A percentile compares a stretch with the other conserved stretches of the same genome.
Conservation (phyloP, 2,329 filamentous ascomycete genomes). For the Xylaria sp. region DNA sequence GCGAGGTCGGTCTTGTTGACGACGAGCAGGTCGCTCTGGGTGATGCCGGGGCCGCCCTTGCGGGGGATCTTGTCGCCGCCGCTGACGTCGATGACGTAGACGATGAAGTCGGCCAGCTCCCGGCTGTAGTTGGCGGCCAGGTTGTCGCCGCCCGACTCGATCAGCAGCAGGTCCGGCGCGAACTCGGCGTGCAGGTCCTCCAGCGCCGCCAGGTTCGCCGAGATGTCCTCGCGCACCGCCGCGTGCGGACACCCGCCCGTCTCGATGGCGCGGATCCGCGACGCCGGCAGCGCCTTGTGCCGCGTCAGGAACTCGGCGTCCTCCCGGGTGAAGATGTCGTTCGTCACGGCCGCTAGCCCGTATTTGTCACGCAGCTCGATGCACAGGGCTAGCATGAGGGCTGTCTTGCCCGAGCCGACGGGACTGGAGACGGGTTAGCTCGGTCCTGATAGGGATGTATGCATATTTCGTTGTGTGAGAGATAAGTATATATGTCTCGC, state of each 20-base stretch:
- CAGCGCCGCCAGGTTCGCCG: constrained; percentile 87
- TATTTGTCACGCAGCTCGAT: constrained; percentile 78
- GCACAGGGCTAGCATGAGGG: constrained; percentile 93
- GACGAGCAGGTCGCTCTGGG: constrained; percentile 89
- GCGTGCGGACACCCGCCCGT: constrained; percentile 97
- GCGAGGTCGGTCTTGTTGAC: constrained; percentile 98
- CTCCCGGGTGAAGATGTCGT: constrained; percentile 98
- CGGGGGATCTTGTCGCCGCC: constrained; percentile 96
- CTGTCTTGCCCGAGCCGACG: constrained; percentile 96
- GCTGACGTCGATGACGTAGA: constrained; percentile 97
- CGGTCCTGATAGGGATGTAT: background rate
- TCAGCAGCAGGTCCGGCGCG: constrained; percentile 82
- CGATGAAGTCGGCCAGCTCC: constrained; percentile 95
- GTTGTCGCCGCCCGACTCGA: constrained; percentile 96
- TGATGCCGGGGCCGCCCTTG: constrained; percentile 96
- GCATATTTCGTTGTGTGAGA: background rate
- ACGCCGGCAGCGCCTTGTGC: constrained; percentile 79
- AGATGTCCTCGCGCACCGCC: constrained; percentile 96
- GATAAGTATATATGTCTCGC: background rate
- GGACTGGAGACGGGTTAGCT: constrained; percentile 56
- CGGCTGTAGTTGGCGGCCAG: constrained; percentile 95
- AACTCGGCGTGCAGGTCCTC: constrained; percentile 86
- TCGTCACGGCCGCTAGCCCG: constrained; percentile 93
- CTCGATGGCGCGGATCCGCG: constrained; percentile 92
- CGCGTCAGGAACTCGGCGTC: constrained; percentile 96